Evolutionary conservation across 257 asterid species (phyloP).

Genomic region (Solanum virginianum): DNA sequence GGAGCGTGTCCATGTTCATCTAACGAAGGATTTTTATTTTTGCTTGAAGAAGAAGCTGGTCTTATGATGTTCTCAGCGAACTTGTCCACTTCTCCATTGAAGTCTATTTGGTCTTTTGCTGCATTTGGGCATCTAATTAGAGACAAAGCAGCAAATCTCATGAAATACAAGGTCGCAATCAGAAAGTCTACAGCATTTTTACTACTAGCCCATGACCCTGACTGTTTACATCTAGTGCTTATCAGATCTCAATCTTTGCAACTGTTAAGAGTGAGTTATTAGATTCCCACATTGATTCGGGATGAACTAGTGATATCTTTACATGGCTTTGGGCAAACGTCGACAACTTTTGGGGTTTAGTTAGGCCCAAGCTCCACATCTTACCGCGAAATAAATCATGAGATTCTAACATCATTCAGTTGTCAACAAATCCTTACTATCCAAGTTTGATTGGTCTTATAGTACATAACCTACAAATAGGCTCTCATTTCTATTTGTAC

Average conservation of each 20-base stretch:
- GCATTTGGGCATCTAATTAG: neutral
- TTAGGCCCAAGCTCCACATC: neutral
- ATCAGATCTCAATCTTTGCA: neutral
- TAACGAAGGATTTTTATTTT: neutral
- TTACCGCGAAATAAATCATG: neutral
- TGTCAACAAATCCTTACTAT: neutral
- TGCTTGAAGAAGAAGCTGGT: neutral
- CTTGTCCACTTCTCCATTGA: neutral
- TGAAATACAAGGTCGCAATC: neutral
- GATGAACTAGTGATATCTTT: neutral
- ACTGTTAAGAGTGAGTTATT: neutral
- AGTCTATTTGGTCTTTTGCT: neutral
- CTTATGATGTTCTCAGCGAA: neutral
- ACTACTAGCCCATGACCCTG: neutral
- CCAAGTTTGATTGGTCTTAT: neutral
- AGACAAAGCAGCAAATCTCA: neutral
- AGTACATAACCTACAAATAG: neutral
- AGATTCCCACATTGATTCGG: neutral
- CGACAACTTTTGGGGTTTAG: neutral
- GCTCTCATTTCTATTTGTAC: neutral
- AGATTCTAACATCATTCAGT: neutral
- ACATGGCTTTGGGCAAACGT: neutral
- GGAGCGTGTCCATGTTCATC: slow-evolving; percentile 12
- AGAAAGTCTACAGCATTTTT: neutral
- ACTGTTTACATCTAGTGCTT: neutral